Conservation (phyloP, 331 rosid genomes). For the Quercus lobata region DNA sequence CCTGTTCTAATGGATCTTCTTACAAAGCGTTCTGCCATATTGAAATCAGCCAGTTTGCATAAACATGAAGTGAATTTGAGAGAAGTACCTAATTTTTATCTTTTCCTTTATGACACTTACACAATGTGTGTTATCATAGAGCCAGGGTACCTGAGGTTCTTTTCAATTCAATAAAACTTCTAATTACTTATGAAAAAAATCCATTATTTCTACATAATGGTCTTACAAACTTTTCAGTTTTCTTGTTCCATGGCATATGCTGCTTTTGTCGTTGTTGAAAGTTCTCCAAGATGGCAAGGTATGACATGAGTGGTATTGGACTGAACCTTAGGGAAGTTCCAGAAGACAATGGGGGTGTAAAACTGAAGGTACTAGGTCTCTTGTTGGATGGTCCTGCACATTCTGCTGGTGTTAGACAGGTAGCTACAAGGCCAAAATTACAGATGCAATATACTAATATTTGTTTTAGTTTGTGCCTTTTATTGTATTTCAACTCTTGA, state of each 20-base stretch:
- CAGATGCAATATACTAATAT: background rate
- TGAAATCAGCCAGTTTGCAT: background rate
- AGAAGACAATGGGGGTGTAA: conserved; percentile 59
- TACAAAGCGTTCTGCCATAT: no score
- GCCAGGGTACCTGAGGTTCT: no score
- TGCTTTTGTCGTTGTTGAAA: conserved; percentile 38
- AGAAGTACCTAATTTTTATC: background rate
- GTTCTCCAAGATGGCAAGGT: conserved; percentile 99
- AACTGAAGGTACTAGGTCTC: conserved; percentile 69
- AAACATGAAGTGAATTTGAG: background rate
- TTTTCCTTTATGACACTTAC: background rate
- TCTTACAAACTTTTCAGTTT: conserved; percentile 28
- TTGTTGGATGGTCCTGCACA: conserved; percentile 90
- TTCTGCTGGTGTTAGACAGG: conserved; percentile 94
- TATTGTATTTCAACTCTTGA: background rate
- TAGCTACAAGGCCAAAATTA: conserved; percentile 24
- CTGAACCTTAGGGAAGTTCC: conserved; percentile 90
- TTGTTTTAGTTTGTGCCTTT: background rate
- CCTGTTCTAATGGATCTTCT: no score
- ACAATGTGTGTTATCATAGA: background rate
- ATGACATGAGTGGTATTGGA: conserved; percentile 98
- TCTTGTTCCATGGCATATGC: conserved; percentile 38
- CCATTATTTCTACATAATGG: conserved; percentile 1
- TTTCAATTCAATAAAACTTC: no score
- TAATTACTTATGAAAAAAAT: no score